Evolutionary conservation across 2,329 filamentous ascomycete genomes (phyloP).

Genomic region (Pseudocercospora cruenta): DNA sequence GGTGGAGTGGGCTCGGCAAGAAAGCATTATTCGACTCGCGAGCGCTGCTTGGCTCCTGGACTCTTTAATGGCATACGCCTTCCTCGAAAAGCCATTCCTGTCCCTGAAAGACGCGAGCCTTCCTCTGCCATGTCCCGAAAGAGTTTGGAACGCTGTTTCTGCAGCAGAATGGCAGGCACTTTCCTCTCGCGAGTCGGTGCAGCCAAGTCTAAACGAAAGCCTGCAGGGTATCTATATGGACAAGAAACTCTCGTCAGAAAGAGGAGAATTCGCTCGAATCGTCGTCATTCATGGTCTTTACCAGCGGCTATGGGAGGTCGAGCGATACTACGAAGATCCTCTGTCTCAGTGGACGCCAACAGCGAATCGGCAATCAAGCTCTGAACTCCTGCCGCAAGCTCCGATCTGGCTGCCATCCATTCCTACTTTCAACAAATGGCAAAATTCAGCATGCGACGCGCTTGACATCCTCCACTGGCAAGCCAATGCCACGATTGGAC

Average conservation of each 20-base stretch:
- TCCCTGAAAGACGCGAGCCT: slow-evolving; percentile 24
- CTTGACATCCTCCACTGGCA: slow-evolving; percentile 63
- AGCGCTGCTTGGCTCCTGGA: slow-evolving; percentile 35
- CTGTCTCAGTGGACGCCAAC: slow-evolving; percentile 45
- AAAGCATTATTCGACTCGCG: slow-evolving; percentile 27
- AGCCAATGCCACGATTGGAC: slow-evolving; percentile 57
- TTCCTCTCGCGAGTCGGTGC: slow-evolving; percentile 15
- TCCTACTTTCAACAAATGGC: slow-evolving; percentile 53
- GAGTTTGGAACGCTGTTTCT: slow-evolving; percentile 31
- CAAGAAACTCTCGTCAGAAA: slow-evolving; percentile 49
- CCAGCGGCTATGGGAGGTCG: slow-evolving; percentile 54
- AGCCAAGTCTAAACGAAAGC: slow-evolving; percentile 45
- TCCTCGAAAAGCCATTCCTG: slow-evolving; percentile 21
- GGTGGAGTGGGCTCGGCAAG: slow-evolving; percentile 25
- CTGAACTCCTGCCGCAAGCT: slow-evolving; percentile 18
- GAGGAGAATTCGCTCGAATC: slow-evolving; percentile 55
- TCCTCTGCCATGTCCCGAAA: slow-evolving; percentile 34
- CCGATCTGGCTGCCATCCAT: slow-evolving; percentile 53
- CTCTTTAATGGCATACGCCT: slow-evolving; percentile 30
- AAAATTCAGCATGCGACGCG: slow-evolving; percentile 52
- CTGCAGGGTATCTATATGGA: slow-evolving; percentile 54
- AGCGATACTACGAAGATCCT: slow-evolving; percentile 49
- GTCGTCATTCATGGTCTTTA: slow-evolving; percentile 57
- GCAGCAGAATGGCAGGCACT: slow-evolving; percentile 30
- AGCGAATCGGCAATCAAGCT: slow-evolving; percentile 25